These are phyloP conservation scores for Wickerhamomyces hampshirensis DNA, from an alignment of 805 yeast genomes.

Conservation along the genomic window DNA sequence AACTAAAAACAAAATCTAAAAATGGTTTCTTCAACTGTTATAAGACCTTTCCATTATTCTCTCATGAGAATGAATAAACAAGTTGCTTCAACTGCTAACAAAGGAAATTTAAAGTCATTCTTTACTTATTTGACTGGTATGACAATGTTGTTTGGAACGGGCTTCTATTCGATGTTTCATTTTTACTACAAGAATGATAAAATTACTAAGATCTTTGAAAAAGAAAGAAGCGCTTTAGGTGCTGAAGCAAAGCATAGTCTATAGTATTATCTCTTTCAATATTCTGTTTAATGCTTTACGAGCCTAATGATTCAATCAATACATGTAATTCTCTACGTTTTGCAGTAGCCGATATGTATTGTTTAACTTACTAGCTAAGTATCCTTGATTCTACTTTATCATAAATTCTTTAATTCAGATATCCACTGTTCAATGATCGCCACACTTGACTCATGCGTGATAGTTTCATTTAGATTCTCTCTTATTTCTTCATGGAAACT, in stretches of 20 bases:
- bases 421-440: constrained; percentile 28
- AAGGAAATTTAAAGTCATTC: constrained; percentile 8
- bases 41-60: constrained; percentile 21
- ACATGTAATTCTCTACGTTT: too few relatives aligned
- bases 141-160: constrained; percentile 14
- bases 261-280: background rate
- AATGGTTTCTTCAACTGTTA: constrained; percentile 24
- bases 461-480: constrained; percentile 28
- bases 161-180: constrained; percentile 16
- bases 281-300: background rate
- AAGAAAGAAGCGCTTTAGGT: constrained; percentile 13
- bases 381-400: background rate
- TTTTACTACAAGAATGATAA: constrained; percentile 24
- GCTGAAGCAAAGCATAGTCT: constrained; percentile 12
- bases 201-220: constrained; percentile 21
- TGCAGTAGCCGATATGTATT: too few relatives aligned
- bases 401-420: constrained; percentile 26
- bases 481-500: constrained; percentile 28
- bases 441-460: constrained; percentile 29
- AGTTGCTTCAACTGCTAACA: constrained; percentile 11
- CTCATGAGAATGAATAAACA: constrained; percentile 17
- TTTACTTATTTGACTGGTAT: constrained; percentile 18
- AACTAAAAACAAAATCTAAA: background rate
- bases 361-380: too few relatives aligned
- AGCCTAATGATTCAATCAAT: too few relatives aligned